Conservation (phyloP, 2,329 filamentous ascomycete genomes). For the Sporothrix humicola region DNA sequence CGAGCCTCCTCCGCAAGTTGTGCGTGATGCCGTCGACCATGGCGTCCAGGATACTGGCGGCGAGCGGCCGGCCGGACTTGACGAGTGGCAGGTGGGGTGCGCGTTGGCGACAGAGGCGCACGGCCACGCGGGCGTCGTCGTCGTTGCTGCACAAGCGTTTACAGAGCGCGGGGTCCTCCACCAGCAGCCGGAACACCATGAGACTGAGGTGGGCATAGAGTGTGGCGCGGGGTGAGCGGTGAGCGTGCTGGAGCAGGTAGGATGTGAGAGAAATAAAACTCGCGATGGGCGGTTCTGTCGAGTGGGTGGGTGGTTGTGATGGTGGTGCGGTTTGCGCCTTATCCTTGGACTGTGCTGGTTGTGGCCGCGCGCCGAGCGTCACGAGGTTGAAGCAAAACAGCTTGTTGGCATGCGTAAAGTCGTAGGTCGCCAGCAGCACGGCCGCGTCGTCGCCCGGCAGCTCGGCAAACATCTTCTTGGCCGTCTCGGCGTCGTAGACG, state of each 20-base stretch:
- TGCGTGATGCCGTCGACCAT: conserved; percentile 93
- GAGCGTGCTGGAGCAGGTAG: conserved; percentile 91
- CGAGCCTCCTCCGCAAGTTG: conserved; percentile 84
- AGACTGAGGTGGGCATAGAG: conserved; percentile 86
- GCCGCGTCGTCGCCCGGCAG: conserved; percentile 82
- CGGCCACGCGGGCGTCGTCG: conserved; percentile 58
- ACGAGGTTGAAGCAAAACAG: conserved; percentile 88
- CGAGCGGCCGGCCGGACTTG: conserved; percentile 73
- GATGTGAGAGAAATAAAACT: conserved; percentile 87
- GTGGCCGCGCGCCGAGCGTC: conserved; percentile 53
- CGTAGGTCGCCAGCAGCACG: conserved; percentile 83
- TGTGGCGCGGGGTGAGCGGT: conserved; percentile 77
- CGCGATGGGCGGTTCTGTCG: conserved; percentile 73
- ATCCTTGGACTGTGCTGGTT: neutral
- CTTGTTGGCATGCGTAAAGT: conserved; percentile 94
- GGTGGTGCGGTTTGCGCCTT: neutral
- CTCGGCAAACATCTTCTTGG: conserved; percentile 78
- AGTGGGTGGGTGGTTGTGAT: neutral
- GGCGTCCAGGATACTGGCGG: conserved; percentile 79
- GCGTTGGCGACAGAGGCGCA: conserved; percentile 87
- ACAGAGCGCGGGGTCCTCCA: conserved; percentile 82
- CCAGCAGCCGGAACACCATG: conserved; percentile 81
- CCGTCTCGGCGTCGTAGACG: conserved; percentile 75
- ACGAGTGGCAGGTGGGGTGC: conserved; percentile 82
- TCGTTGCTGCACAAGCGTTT: conserved; percentile 71